A percentile compares a stretch with the other conserved stretches of the same genome.
phyloP scores from a whole-genome alignment of 73 alveolate genomes.

The Urostyla sp. region DNA sequence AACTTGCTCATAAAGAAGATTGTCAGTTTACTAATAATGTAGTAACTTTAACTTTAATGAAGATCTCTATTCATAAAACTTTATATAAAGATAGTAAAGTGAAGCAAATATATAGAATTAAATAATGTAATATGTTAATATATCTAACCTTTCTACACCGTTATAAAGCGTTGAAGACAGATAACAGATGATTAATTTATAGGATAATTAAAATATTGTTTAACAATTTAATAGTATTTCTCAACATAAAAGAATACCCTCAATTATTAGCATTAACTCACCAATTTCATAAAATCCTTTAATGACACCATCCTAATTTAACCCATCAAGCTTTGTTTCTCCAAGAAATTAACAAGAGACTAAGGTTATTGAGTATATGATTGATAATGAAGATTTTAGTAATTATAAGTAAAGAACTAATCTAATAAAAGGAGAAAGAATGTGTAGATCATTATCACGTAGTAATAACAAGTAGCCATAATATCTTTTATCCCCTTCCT shows the following conservation, averaged over 20 bases:
- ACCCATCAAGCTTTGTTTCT: neutral
- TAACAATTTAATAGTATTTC: too few species aligned
- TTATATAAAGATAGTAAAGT: too few species aligned
- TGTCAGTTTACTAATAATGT: neutral
- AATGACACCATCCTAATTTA: neutral
- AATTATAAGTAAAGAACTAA: slow-evolving; percentile 25
- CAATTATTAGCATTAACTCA: too few species aligned
- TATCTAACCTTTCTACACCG: too few species aligned
- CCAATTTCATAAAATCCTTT: neutral
- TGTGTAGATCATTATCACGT: slow-evolving; percentile 39
- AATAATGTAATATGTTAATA: too few species aligned
- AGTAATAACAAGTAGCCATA: neutral
- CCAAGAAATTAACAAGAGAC: neutral
- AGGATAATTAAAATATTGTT: too few species aligned
- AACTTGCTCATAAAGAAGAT: neutral
- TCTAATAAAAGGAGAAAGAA: slow-evolving; percentile 39
- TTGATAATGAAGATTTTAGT: slow-evolving; percentile 47
- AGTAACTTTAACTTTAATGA: slow-evolving; percentile 27
- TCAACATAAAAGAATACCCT: too few species aligned
- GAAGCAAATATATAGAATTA: too few species aligned
- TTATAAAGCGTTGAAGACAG: too few species aligned
- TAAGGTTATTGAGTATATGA: slow-evolving; percentile 36
- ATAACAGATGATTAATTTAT: too few species aligned
- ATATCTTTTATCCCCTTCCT: slow-evolving; percentile 13
- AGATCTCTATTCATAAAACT: too few species aligned